phyloP scores from a whole-genome alignment of 1,284 basidiomycete genomes.

The Wallemia hederae region DNA sequence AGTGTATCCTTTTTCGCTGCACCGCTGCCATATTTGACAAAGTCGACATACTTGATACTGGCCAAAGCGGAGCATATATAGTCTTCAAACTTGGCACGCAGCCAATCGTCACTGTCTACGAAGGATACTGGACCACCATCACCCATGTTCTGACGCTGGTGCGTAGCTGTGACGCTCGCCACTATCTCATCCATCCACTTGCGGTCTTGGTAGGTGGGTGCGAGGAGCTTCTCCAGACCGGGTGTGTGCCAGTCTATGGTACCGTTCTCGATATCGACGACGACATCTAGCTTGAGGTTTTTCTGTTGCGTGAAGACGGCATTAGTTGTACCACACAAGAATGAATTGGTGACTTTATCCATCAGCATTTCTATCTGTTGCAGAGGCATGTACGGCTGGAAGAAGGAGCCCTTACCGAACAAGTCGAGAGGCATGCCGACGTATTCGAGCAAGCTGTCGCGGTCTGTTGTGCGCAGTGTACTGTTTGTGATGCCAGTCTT shows the following conservation, averaged over 20 bases:
- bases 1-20: background rate
- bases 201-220: slow-evolving; percentile 66
- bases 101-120: slow-evolving; percentile 72
- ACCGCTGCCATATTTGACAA: slow-evolving; percentile 13
- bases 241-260: slow-evolving; percentile 58
- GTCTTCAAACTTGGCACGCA: slow-evolving; percentile 45
- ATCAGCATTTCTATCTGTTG: slow-evolving; percentile 70
- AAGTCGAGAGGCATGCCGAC: slow-evolving; percentile 55
- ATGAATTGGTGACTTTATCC: slow-evolving; percentile 37
- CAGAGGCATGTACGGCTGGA: slow-evolving; percentile 87
- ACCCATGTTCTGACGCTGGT: slow-evolving; percentile 27
- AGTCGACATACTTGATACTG: slow-evolving; percentile 62
- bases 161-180: slow-evolving; percentile 49
- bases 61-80: slow-evolving; percentile 51
- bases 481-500: background rate
- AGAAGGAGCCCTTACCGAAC: slow-evolving; percentile 75
- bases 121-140: slow-evolving; percentile 39
- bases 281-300: slow-evolving; percentile 46
- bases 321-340: slow-evolving; percentile 71
- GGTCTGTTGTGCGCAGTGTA: slow-evolving; percentile 51
- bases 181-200: slow-evolving; percentile 79
- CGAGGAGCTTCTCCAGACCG: slow-evolving; percentile 41
- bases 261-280: slow-evolving; percentile 68
- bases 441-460: slow-evolving; percentile 65
- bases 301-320: slow-evolving; percentile 80